Base-by-base conservation (phyloP, 2,329 filamentous ascomycete species). In the Fusarium succisae region DNA sequence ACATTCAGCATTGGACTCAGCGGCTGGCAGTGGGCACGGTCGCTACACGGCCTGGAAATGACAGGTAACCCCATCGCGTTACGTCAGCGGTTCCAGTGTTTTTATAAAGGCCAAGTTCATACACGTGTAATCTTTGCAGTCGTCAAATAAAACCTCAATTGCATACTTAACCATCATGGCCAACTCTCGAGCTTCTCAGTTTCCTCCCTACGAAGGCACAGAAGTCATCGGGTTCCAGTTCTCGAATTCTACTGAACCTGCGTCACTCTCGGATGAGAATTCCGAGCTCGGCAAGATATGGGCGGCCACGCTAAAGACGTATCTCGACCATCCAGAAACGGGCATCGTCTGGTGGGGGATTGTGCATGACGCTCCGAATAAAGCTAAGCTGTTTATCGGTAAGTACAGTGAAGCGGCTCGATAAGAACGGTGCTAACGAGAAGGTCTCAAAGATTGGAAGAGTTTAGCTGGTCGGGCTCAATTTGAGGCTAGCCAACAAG, bases 311-410 rank as follows among this genome's bases (percentile, higher is more conserved):
- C 12, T 72, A 18, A 35, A 26, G 43, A 47, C 57, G 22, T 72
- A 67, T 38, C 69, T 72, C 8, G 62, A 63, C 22, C 54, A 48
- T 8, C 45, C 62, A 54, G 32, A 66, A 24, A 72, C 67, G 14
- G 63, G 63, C 17, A 72, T 41, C 20, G n/a, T 71, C 37, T 63
- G 63, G 57, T 70, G 69, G 62, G 54, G 47, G 26, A 28, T 63
- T 9, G 54, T 72, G 11, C 48, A 67, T n/a, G 54, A 45, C 6
- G 41, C 18, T 28, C 48, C 63, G 13, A 39, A 47, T 3, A 44
- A 59, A 15, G 67, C 69, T 18, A 63, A 71, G 37, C 45, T 71
- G 7, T 56, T 71, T 41, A 18, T 55, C 24, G 51, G 51, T 30
- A 55, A 18, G 35, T 41, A n/a, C 35, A n/a, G 20, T 18, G 3